A percentile compares a stretch with the other conserved stretches of the same genome.
Conservation (phyloP, 2,329 filamentous ascomycete genomes). For the Elsinoe ampelina region DNA sequence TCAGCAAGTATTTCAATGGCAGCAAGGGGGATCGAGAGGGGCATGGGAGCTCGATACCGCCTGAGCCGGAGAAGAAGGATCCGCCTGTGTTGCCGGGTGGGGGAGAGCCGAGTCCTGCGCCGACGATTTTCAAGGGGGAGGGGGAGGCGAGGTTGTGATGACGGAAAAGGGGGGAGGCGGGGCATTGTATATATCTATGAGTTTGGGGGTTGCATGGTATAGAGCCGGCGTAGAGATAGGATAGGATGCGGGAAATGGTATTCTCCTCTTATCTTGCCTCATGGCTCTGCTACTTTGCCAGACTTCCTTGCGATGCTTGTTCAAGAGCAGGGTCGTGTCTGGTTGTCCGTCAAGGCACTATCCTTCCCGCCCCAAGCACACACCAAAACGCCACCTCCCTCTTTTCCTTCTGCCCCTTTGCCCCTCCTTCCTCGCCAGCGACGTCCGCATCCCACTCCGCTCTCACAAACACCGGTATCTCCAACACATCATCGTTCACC, state of each 20-base stretch:
- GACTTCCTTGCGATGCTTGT: too few species aligned
- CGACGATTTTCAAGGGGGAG: constrained; percentile 14
- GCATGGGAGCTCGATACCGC: constrained; percentile 1
- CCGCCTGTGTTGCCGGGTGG: constrained; percentile 13
- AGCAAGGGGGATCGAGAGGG: constrained; percentile 32
- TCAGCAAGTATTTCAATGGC: constrained; percentile 75
- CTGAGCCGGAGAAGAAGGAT: constrained; percentile 14
- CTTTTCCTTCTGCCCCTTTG: constrained; percentile 52
- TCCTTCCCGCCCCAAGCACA: constrained; percentile 77
- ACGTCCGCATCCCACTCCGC: constrained; percentile 77
- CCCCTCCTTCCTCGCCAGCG: constrained; percentile 50
- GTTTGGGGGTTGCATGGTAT: neutral
- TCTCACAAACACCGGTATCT: constrained; percentile 89
- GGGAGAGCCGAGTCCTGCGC: constrained; percentile 12
- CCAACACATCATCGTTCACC: constrained; percentile 57
- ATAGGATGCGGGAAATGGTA: neutral
- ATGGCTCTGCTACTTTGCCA: neutral
- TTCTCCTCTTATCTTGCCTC: neutral
- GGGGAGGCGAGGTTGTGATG: neutral
- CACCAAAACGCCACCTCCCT: constrained; percentile 93
- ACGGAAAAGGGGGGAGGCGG: neutral
- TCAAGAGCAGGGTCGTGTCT: too few species aligned
- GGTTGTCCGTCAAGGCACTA: constrained; percentile 30
- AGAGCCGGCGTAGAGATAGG: neutral
- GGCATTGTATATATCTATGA: constrained; percentile 1